Evolutionary conservation across 495 filamentous ascomycete genomes (phyloP), one percentile per base, ranked within the genome.

Genomic region (Baudoinia panamericana): DNA sequence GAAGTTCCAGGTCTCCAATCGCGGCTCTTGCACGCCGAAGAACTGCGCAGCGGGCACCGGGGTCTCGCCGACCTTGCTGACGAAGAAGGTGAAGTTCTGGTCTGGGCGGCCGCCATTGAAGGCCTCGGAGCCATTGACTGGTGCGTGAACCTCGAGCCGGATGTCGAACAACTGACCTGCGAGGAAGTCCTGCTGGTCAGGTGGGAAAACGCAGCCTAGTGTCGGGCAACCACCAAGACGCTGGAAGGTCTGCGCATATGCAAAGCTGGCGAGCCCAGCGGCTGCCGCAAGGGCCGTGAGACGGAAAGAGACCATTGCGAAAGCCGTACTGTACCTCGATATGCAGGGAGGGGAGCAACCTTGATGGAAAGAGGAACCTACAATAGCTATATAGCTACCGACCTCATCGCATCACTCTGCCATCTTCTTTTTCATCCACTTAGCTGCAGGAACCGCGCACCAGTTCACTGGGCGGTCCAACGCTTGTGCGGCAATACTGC

Each of bases 101-200:
- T 84, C 80, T 5, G 78, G 73, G 29, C 59, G 54, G 25, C 67
- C 67, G 25, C 67, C 67, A 36, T 68, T 62, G 32, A 65, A 71
- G 43, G 76, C 76, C 57, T 84, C 76, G 16, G 75, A 80, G 26
- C 80, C 80, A 57, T 84, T 84, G 56, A 76, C 61, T 1, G 80
- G 80, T 3, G 79, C 79, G 50, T 84, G 80, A 24, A 84, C 71
- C 57, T 84, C 80, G 19, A 84, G 68, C 18, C 80, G 75, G 41
- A 84, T 73, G 56, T 84, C 80, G 51, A 84, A 84, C 51, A 68
- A 73, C 55, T 82, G 78, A 19, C 80, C 80, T 2, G 80, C 67
- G 0, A 84, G 66, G 64, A 84, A 83, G 48, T 84, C 80, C 28
- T 70, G 73, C 67, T 82, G 78, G 50, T 84, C 80, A 0, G 80